Evolutionary conservation across 371 early-diverging fungal genomes (phyloP), one percentile per base, ranked within the genome.

Genomic region (Parasitella parasitica): DNA sequence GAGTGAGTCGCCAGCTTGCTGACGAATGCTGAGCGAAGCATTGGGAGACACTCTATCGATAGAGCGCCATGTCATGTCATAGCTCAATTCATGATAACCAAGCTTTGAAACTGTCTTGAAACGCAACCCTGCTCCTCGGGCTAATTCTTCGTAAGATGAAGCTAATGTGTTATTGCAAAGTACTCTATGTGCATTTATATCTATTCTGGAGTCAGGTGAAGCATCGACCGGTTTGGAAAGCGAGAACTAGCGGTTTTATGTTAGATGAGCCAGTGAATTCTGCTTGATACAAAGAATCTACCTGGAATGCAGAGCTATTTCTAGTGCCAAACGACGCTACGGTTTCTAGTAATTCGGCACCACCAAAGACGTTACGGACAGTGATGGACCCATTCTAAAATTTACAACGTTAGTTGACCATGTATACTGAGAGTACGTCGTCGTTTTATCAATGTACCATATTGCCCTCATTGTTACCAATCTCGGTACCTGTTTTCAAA

Each of bases 1-100:
- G 34, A 97, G 73, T 16, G 91, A 79, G 70, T 97, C 91, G 0
- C 96, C 97, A 15, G 91, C 96, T 62, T 94, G 91, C 35, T 88
- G 73, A 27, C 97, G 91, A 57, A 96, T 84, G 65, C 94, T 88
- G 59, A 90, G 77, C 3, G 94, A 93, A 1, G 96, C 95, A 16
- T 72, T 71, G n/a, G 83, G 71, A 1, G 90, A 78, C 1, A 96
- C 72, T 51, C 83, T 84, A 66, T 86, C 83, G 28, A 94, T 75
- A 11, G 91, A 84, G 53, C 97, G 86, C 96, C 95, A 96, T 6
- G 84, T 71, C 6, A 83, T 76, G 54, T 85, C 80, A 67, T 90
- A 91, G 26, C 75, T 73, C 27, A 94, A 50, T 61, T 93, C 91
- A 66, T 94, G 93, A 57, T 84, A 83, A 27, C 88, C 88, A 28